These are phyloP conservation scores for Xylaria sp. DNA, from an alignment of 2,329 filamentous ascomycete species.

Conservation along the genomic window DNA sequence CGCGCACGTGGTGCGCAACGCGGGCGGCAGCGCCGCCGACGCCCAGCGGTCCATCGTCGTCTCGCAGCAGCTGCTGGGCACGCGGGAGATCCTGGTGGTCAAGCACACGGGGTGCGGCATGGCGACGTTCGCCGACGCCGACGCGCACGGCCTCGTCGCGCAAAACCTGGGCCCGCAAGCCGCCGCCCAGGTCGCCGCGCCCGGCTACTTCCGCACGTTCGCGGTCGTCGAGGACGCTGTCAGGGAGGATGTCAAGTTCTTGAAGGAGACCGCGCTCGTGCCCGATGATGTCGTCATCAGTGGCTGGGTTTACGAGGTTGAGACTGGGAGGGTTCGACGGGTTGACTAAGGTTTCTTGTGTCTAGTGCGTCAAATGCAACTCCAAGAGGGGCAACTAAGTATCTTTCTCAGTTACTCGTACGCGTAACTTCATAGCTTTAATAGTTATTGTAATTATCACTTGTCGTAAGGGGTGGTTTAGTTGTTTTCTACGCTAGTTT, in stretches of 20 bases:
- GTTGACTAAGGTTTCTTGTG: slow-evolving; percentile 42
- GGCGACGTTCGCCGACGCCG: slow-evolving; percentile 66
- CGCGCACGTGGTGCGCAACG: slow-evolving; percentile 78
- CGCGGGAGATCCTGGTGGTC: slow-evolving; percentile 72
- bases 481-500: neutral
- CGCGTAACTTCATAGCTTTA: too few relatives aligned
- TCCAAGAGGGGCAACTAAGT: too few relatives aligned
- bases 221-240: slow-evolving; percentile 65
- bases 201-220: slow-evolving; percentile 73
- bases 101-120: slow-evolving; percentile 78
- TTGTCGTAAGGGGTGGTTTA: neutral
- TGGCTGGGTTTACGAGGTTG: slow-evolving; percentile 79
- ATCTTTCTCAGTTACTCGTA: too few relatives aligned
- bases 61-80: slow-evolving; percentile 77
- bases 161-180: slow-evolving; percentile 60
- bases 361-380: neutral
- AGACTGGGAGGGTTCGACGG: slow-evolving; percentile 65
- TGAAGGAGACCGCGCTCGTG: slow-evolving; percentile 63
- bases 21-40: slow-evolving; percentile 67
- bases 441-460: too few relatives aligned
- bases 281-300: slow-evolving; percentile 62
- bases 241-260: slow-evolving; percentile 63
- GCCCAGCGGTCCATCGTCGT: slow-evolving; percentile 76
- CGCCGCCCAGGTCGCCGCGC: slow-evolving; percentile 44
- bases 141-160: slow-evolving; percentile 57